Evolutionary conservation across 2,329 filamentous ascomycete species (phyloP).

Genomic region (Trichoderma simmonsii): DNA sequence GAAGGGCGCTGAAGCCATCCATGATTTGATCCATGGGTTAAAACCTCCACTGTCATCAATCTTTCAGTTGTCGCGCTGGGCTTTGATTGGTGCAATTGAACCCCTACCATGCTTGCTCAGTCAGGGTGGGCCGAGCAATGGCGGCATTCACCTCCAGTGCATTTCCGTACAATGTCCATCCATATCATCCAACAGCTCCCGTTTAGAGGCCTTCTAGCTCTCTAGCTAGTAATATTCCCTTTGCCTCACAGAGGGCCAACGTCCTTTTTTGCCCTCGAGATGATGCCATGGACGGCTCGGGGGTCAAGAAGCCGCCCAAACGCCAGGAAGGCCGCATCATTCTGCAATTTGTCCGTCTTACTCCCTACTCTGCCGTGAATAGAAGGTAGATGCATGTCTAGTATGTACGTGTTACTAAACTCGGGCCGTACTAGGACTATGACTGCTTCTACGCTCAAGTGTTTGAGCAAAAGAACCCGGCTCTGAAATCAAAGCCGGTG

Average conservation of each 20-base stretch:
- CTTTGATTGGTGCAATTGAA: background rate
- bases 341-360: constrained; percentile 69
- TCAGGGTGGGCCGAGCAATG: background rate
- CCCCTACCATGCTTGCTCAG: background rate
- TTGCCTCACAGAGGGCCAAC: background rate
- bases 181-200: background rate
- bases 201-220: background rate
- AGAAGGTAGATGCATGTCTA: no score
- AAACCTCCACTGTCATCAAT: background rate
- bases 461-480: constrained; percentile 75
- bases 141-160: background rate
- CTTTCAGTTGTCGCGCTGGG: background rate
- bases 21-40: background rate
- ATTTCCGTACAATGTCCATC: background rate
- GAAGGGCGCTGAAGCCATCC: background rate
- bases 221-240: background rate
- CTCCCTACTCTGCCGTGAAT: background rate
- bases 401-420: constrained; percentile 14
- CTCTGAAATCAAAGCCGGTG: constrained; percentile 68
- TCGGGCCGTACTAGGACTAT: constrained; percentile 54
- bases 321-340: constrained; percentile 66
- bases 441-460: constrained; percentile 96
- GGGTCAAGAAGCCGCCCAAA: constrained; percentile 31
- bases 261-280: background rate
- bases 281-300: constrained; percentile 11